These are phyloP conservation scores for Coniochaeta prunicola DNA, from an alignment of 2,329 filamentous ascomycete species.

Conservation along the genomic window DNA sequence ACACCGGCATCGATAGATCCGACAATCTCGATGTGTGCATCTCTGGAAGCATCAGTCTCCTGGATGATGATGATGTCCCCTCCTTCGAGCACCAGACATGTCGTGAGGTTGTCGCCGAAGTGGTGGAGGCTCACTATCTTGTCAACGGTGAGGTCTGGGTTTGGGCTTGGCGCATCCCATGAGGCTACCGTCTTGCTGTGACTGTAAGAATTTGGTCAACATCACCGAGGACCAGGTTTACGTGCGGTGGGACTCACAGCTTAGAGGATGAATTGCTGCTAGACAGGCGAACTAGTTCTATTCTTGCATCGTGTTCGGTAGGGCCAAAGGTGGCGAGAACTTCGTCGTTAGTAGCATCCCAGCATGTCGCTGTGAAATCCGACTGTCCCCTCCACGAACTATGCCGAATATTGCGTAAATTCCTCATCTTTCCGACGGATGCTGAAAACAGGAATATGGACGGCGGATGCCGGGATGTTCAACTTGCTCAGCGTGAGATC, in stretches of 20 bases:
- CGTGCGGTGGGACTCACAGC: slow-evolving; percentile 26
- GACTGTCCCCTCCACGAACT: slow-evolving; percentile 54
- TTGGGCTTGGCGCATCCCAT: slow-evolving; percentile 82
- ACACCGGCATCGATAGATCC: slow-evolving; percentile 93
- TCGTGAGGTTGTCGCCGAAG: slow-evolving; percentile 70
- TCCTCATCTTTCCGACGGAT: slow-evolving; percentile 59
- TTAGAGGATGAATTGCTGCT: slow-evolving; percentile 31
- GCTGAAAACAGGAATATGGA: background rate
- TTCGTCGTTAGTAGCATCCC: slow-evolving; percentile 74
- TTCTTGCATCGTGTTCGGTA: slow-evolving; percentile 56
- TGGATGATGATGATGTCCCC: slow-evolving; percentile 85
- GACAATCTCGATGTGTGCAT: slow-evolving; percentile 85
- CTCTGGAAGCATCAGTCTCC: slow-evolving; percentile 48
- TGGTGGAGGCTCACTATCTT: slow-evolving; percentile 73
- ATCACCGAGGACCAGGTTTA: background rate
- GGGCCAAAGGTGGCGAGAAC: slow-evolving; percentile 82
- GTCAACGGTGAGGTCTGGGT: slow-evolving; percentile 69
- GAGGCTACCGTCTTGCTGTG: slow-evolving; percentile 53
- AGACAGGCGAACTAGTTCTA: slow-evolving; percentile 60
- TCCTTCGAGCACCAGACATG: slow-evolving; percentile 78
- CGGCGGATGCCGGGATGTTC: background rate
- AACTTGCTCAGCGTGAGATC: background rate
- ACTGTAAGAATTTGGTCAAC: slow-evolving; percentile 12
- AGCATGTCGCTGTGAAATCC: slow-evolving; percentile 69
- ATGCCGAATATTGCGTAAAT: slow-evolving; percentile 72